A percentile compares a stretch with the other conserved stretches of the same genome.
Conservation (phyloP, 2,329 filamentous ascomycete genomes). For the Albophoma yamanashiensis region DNA sequence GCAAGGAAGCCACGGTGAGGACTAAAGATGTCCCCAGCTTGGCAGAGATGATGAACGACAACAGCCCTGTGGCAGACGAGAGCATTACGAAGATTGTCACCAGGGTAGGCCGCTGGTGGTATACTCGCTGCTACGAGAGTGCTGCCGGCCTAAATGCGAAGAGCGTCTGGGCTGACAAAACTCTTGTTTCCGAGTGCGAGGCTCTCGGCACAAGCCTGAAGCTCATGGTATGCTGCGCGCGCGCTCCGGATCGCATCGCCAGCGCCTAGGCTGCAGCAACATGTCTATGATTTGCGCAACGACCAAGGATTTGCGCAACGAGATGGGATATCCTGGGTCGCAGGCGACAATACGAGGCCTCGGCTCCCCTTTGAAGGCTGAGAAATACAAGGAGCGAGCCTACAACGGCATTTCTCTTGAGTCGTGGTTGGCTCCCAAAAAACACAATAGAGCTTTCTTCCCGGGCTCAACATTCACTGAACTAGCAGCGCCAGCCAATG, state of each 20-base stretch:
- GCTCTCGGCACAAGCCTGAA: slow-evolving; percentile 79
- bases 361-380: neutral
- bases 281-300: neutral
- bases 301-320: no score
- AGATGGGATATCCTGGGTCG: neutral
- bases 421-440: neutral
- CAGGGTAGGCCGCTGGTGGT: slow-evolving; percentile 93
- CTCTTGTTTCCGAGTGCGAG: slow-evolving; percentile 74
- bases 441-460: neutral
- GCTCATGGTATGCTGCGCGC: slow-evolving; percentile 82
- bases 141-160: slow-evolving; percentile 36
- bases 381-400: neutral
- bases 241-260: slow-evolving; percentile 55
- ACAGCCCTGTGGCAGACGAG: slow-evolving; percentile 62
- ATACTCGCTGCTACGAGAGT: slow-evolving; percentile 81
- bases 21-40: slow-evolving; percentile 42
- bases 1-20: slow-evolving; percentile 9
- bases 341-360: neutral
- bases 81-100: slow-evolving; percentile 88
- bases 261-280: slow-evolving; percentile 27
- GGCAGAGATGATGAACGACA: slow-evolving; percentile 63
- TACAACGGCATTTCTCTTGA: neutral
- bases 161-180: slow-evolving; percentile 70
- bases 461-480: neutral
- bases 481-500: neutral